A percentile compares a stretch with the other conserved stretches of the same genome.
phyloP scores from a whole-genome alignment of 1,139 yeast genomes.

The Pneumocystis sp. region DNA sequence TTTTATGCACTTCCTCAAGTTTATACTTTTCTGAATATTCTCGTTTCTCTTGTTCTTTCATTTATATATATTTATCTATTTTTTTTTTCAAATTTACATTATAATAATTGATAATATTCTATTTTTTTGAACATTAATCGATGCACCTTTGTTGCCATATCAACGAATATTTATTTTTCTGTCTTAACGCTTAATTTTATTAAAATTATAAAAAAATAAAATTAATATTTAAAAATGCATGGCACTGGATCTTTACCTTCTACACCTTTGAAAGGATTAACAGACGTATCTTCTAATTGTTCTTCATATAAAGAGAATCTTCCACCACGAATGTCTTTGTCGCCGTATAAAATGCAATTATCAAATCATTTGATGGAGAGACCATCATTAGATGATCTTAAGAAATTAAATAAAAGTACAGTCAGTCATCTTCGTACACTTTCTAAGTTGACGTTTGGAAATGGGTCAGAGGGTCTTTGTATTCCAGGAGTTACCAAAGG shows the following conservation, averaged over 20 bases:
- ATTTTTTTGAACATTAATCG: neutral
- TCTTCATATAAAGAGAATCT: neutral
- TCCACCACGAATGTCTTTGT: neutral
- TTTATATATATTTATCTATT: neutral
- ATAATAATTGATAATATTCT: neutral
- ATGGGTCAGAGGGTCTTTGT: conserved; percentile 16
- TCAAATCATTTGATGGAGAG: neutral
- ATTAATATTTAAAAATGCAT: neutral
- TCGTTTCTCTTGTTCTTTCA: neutral
- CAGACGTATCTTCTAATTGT: neutral
- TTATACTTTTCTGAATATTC: neutral
- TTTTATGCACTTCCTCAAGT: neutral
- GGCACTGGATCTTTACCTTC: neutral
- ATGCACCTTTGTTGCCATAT: neutral
- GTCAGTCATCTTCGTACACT: conserved; percentile 13
- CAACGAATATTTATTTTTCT: neutral
- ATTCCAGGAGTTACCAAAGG: conserved; percentile 24
- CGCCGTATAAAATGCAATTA: neutral
- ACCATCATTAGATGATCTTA: conserved; percentile 1
- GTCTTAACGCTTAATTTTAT: neutral
- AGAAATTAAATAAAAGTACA: conserved; percentile 11
- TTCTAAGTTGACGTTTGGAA: conserved; percentile 3
- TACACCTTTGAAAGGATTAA: neutral
- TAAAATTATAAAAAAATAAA: neutral
- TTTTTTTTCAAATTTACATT: neutral